Conservation (phyloP, 371 early-diverging fungal genomes). For the Mucor mucedo region DNA sequence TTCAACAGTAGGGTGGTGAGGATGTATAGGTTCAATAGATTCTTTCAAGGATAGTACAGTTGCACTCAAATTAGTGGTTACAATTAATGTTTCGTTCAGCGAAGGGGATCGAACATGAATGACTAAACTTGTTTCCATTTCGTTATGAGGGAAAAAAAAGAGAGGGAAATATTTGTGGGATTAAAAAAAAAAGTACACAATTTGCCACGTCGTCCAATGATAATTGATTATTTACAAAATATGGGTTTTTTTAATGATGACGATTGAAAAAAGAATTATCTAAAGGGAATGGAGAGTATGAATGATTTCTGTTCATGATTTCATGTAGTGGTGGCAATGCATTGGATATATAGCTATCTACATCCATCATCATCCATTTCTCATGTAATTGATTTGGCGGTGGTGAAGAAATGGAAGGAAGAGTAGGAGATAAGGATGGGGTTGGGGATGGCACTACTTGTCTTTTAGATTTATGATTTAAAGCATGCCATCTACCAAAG, state of each 20-base stretch:
- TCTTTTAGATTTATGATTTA: not conserved
- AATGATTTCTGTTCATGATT: conserved; percentile 8
- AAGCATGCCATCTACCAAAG: conserved; percentile 31
- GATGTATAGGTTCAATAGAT: conserved; percentile 40
- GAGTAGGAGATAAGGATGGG: conserved; percentile 1
- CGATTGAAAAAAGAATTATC: conserved; percentile 7
- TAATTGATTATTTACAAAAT: not conserved
- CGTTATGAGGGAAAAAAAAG: not conserved
- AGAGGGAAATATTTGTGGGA: not conserved
- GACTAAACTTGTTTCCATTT: conserved; percentile 18
- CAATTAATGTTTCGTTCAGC: conserved; percentile 38
- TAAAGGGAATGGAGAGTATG: conserved; percentile 1
- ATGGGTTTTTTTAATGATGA: not conserved
- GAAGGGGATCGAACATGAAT: conserved; percentile 52
- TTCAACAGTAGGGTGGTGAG: conserved; percentile 35
- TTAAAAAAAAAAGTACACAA: not conserved
- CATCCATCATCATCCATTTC: not conserved
- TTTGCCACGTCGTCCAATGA: conserved; percentile 8
- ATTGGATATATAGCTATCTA: not conserved
- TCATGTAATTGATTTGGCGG: not conserved
- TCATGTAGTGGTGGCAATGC: conserved; percentile 5
- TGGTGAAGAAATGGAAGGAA: not conserved
- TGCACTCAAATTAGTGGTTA: conserved; percentile 24
- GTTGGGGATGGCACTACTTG: not conserved
- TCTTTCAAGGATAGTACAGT: conserved; percentile 37